phyloP scores from a whole-genome alignment of 257 asterid species.

The Solanum megistacrolobum region DNA sequence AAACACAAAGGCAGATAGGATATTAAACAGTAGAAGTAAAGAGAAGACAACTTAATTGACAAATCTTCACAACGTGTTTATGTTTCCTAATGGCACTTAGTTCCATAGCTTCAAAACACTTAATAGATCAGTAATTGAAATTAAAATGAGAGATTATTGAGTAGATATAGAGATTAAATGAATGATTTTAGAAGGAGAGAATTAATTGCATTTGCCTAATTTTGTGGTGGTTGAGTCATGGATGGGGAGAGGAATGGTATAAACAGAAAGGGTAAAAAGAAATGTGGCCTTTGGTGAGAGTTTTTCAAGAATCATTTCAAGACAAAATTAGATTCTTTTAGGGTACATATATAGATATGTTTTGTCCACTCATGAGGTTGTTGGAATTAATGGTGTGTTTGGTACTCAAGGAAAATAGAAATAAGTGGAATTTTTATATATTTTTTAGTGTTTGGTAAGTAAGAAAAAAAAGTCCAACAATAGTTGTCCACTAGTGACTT shows the following conservation, averaged over 20 bases:
- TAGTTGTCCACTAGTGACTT: no score
- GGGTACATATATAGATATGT: background rate
- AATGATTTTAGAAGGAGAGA: background rate
- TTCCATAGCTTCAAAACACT: background rate
- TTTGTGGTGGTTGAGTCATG: background rate
- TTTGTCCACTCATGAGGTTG: background rate
- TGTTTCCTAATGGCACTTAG: background rate
- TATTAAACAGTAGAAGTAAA: background rate
- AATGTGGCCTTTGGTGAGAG: background rate
- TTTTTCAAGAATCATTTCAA: background rate
- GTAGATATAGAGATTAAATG: background rate
- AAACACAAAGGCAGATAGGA: background rate
- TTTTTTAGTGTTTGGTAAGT: background rate
- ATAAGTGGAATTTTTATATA: background rate
- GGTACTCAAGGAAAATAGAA: background rate
- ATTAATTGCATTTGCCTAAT: background rate
- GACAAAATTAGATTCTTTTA: background rate
- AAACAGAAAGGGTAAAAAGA: background rate
- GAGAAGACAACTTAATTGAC: background rate
- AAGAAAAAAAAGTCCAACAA: no score
- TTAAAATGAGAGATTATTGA: background rate
- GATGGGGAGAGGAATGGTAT: background rate
- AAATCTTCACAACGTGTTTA: background rate
- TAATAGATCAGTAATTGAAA: background rate
- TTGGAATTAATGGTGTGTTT: background rate